Percentiles rank a stretch among this genome's conserved stretches.
Evolutionary conservation across 495 filamentous ascomycete genomes (phyloP).

Genomic region (Penicillium robsamsonii): DNA sequence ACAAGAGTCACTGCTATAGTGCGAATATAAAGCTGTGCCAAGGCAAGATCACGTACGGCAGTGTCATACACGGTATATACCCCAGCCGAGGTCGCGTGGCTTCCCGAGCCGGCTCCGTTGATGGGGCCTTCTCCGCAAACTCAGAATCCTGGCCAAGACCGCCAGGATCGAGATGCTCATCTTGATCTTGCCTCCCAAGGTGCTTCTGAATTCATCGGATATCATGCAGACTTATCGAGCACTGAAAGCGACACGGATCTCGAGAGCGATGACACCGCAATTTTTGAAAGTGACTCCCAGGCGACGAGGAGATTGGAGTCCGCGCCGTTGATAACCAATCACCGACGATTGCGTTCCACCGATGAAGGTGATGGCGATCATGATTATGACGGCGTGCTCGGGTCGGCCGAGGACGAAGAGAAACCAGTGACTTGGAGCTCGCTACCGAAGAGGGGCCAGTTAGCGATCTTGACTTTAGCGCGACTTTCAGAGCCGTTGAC

Average conservation of each 20-base stretch:
- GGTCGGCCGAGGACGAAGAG: constrained; percentile 19
- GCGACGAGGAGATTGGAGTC: constrained; percentile 14
- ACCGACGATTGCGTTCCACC: constrained; percentile 21
- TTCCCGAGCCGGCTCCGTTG: constrained; percentile 12
- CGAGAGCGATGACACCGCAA: constrained; percentile 18
- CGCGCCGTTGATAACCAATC: constrained; percentile 17
- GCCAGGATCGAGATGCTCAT: neutral
- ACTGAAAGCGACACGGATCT: constrained; percentile 17
- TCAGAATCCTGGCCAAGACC: constrained; percentile 8
- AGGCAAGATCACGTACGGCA: neutral
- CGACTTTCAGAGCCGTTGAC: constrained; percentile 77
- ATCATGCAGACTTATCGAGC: neutral
- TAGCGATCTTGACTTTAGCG: constrained; percentile 70
- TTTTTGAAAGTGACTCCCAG: constrained; percentile 14
- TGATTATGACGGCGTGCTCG: constrained; percentile 15
- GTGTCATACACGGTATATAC: neutral
- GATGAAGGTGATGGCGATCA: constrained; percentile 20
- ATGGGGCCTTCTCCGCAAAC: constrained; percentile 16
- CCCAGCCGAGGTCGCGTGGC: constrained; percentile 12
- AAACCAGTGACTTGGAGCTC: constrained; percentile 63
- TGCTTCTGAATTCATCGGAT: neutral
- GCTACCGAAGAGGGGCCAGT: constrained; percentile 71
- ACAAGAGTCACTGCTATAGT: neutral
- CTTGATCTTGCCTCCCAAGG: neutral
- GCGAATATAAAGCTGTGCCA: neutral